A percentile compares a stretch with the other conserved stretches of the same genome.
Evolutionary conservation across 2,329 filamentous ascomycete genomes (phyloP).

Genomic region (Ophiocordyceps camponoti-leonardi): DNA sequence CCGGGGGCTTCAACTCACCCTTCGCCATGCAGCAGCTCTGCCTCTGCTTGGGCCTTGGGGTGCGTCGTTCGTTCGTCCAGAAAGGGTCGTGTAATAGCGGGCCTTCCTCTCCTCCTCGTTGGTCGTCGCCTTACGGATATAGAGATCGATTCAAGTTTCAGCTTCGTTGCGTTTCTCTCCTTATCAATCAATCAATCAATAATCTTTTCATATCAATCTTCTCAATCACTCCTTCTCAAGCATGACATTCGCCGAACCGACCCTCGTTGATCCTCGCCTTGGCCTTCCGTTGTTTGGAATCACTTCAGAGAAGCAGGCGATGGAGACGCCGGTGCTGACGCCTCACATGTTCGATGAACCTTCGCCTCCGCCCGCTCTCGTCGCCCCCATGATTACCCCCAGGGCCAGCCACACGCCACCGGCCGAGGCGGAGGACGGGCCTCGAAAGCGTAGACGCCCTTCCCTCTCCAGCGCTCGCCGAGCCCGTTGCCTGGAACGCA

Average conservation of each 20-base stretch:
- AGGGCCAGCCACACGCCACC: background rate
- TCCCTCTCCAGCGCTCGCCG: slow-evolving; percentile 14
- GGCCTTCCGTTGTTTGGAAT: slow-evolving; percentile 2
- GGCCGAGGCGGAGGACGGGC: background rate
- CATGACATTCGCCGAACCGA: background rate
- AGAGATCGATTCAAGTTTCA: too few relatives aligned
- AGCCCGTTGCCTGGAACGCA: slow-evolving; percentile 47
- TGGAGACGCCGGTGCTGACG: slow-evolving; percentile 1
- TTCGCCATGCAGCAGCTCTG: background rate
- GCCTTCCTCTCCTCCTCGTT: too few relatives aligned
- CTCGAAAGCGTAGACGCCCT: background rate
- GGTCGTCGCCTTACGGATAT: too few relatives aligned
- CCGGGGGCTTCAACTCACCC: background rate
- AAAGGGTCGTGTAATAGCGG: background rate
- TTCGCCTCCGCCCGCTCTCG: background rate
- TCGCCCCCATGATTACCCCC: background rate
- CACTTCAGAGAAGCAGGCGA: slow-evolving; percentile 1
- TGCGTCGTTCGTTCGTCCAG: too few relatives aligned
- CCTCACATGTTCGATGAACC: slow-evolving; percentile 1
- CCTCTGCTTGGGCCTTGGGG: too few relatives aligned
- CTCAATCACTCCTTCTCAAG: background rate
- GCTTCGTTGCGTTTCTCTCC: too few relatives aligned
- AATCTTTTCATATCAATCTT: too few relatives aligned
- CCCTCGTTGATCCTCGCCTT: slow-evolving; percentile 2
- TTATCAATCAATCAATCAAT: too few relatives aligned